These are phyloP conservation scores for Neurospora sp. DNA, from an alignment of 495 filamentous ascomycete genomes.

Conservation along the genomic window DNA sequence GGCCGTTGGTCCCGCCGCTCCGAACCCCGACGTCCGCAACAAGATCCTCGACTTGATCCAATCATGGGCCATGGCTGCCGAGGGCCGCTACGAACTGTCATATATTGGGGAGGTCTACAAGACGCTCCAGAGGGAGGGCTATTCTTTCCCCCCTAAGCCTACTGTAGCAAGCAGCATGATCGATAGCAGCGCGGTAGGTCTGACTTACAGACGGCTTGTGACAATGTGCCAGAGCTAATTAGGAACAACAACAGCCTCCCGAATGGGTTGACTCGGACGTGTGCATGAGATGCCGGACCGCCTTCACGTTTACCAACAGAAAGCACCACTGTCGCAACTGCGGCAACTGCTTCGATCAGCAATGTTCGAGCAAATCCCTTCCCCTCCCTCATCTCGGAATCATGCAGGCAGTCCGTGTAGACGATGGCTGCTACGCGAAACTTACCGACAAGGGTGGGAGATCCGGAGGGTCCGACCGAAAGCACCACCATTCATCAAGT, in stretches of 20 bases:
- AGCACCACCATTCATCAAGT: neutral
- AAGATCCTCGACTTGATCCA: slow-evolving; percentile 93
- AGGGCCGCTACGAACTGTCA: slow-evolving; percentile 70
- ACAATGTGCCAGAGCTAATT: neutral
- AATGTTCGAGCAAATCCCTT: slow-evolving; percentile 82
- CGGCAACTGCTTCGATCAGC: slow-evolving; percentile 89
- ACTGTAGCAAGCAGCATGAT: slow-evolving; percentile 89
- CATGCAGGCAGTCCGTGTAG: slow-evolving; percentile 82
- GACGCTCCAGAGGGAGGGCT: slow-evolving; percentile 72
- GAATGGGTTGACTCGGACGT: slow-evolving; percentile 98
- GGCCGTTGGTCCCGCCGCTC: slow-evolving; percentile 58
- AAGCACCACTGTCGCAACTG: slow-evolving; percentile 98
- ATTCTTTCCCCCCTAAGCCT: slow-evolving; percentile 78
- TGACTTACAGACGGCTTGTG: neutral
- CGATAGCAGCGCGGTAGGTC: slow-evolving; percentile 85
- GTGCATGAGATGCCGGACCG: slow-evolving; percentile 92
- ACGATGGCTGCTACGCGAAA: slow-evolving; percentile 89
- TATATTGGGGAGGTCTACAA: slow-evolving; percentile 85
- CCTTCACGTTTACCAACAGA: slow-evolving; percentile 94
- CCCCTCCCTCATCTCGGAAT: slow-evolving; percentile 91
- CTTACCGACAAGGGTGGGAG: slow-evolving; percentile 63
- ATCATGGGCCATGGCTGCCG: slow-evolving; percentile 82
- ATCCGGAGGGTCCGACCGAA: slow-evolving; percentile 14
- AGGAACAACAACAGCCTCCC: slow-evolving; percentile 48
- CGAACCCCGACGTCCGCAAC: slow-evolving; percentile 74